Base-by-base conservation (phyloP, 140 eudicot genomes). In the Flaveria floridana region DNA sequence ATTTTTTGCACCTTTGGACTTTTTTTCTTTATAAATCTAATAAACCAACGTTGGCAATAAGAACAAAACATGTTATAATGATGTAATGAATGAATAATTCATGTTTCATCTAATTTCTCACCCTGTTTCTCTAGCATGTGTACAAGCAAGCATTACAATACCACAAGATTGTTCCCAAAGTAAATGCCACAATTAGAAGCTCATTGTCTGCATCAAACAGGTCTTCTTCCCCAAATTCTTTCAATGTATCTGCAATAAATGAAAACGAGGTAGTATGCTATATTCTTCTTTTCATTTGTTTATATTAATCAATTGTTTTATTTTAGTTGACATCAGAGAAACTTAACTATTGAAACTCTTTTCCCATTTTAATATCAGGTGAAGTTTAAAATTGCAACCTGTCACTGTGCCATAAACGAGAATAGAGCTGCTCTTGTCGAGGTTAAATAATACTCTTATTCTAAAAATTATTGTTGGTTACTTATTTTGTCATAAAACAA, bases 141-240 rank as follows among this genome's bases (percentile, higher is more conserved):
- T 93, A 85, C 83, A 93, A 93, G 87, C 97, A 93, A 88, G 91
- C 97, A 61, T 85, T 90, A 87, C 98, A 88, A 65, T 82, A 75
- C 84, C 90, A 80, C 84, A 90, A 88, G 83, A 77, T 83, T 57
- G 58, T 80, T 68, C 97, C 97, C 15, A 93, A 87, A 80, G 90
- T 85, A 72, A 87, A 53, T 75, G 64, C 89, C 26, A 71, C 89
- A 30, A 63, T 75, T 41, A 86, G 98, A 82, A 88, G 89, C 71
- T 86, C 98, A 41, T 76, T 89, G 65, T 81, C 97, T 9, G 68
- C 89, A 80, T 62, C 86, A 79, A 86, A 81, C 83, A 88, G 98
- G 85, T 86, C 95, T 23, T 89, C 96, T 74, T 90, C 97, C 80
- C 96, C 97, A 65, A 89, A 80, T 82, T 83, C 91, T 73, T 80